A percentile compares a stretch with the other conserved stretches of the same genome.
phyloP scores from a whole-genome alignment of 208 protist species.

The Blechomonas ayalai region DNA sequence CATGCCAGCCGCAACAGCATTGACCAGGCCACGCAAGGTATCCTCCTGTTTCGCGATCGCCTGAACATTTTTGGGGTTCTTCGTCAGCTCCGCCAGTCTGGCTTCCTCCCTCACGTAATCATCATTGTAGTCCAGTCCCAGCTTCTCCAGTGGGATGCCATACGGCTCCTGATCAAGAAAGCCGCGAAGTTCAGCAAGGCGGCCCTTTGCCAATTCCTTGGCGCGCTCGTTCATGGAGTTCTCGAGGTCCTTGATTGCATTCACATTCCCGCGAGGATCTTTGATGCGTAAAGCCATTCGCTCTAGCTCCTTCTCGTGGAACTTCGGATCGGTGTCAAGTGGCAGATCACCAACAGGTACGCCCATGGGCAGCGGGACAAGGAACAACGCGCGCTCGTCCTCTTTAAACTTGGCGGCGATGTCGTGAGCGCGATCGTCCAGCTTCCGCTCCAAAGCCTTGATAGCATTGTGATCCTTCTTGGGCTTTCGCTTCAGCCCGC shows the following conservation, averaged over 20 bases:
- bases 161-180: slow-evolving; percentile 60
- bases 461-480: slow-evolving; percentile 33
- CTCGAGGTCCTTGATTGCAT: slow-evolving; percentile 43
- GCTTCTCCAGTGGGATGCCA: slow-evolving; percentile 53
- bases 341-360: slow-evolving; percentile 48
- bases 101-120: slow-evolving; percentile 38
- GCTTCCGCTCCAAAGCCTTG: slow-evolving; percentile 21
- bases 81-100: slow-evolving; percentile 41
- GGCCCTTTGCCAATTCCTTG: slow-evolving; percentile 32
- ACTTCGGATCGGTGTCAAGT: slow-evolving; percentile 49
- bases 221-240: slow-evolving; percentile 52
- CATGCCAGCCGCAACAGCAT: slow-evolving; percentile 30
- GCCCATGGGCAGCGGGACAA: slow-evolving; percentile 48
- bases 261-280: slow-evolving; percentile 24
- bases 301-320: slow-evolving; percentile 49
- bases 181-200: slow-evolving; percentile 25
- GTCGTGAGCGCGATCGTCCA: slow-evolving; percentile 58
- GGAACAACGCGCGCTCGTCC: slow-evolving; percentile 62
- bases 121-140: slow-evolving; percentile 59
- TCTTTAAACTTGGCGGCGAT: slow-evolving; percentile 54
- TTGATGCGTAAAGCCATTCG: slow-evolving; percentile 46
- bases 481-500: slow-evolving; percentile 31
- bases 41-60: slow-evolving; percentile 41
- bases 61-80: slow-evolving; percentile 41
- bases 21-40: slow-evolving; percentile 31